Evolutionary conservation across 768 basidiomycete species (phyloP), one percentile per base, ranked within the genome.

Genomic region (Hericium rajendrae): DNA sequence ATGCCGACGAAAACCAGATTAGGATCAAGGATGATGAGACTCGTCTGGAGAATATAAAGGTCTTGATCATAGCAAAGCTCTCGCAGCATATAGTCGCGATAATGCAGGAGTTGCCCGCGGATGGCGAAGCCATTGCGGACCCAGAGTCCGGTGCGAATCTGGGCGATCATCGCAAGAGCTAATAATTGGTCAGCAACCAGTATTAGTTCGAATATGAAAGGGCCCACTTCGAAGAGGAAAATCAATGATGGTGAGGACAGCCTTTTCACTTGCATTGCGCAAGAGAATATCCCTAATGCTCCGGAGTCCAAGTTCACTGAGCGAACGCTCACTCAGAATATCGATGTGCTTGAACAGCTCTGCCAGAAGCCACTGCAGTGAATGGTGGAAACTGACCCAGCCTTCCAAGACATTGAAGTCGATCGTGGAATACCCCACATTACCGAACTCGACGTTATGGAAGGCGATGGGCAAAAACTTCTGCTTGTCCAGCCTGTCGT

Each of bases 21-120:
- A 3, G 92, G 91, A 43, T 87, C 84, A 51, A 94, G 76, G 46
- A 88, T 76, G 65, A 88, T 78, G 53, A 98, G 80, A 0, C 87
- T 85, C 0, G 86, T 84, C 71, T 98, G 94, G 2, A 98, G 78
- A 59, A 95, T 81, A 75, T 86, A 94, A 16, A 97, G 76, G 62
- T 93, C 97, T 69, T 97, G 94, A 69, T 99, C 97, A 67, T 95
- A 94, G 65, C 95, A 97, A 6, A 93, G 78, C 69, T 99, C 97
- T 18, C 95, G 86, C 24, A 97, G 82, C 81, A 90, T 88, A 70
- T 92, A 93, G 68, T 98, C 95, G 26, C 94, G 87, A 69, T 99
- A 99, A 68, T 98, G 95, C 54, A 94, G 79, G 4, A 94, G 77
- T 69, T 98, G 97, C 0, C 94, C 93, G 1, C 95, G 86, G 63